Conservation (phyloP, 2,329 filamentous ascomycete species). For the Aspergillus jensenii region DNA sequence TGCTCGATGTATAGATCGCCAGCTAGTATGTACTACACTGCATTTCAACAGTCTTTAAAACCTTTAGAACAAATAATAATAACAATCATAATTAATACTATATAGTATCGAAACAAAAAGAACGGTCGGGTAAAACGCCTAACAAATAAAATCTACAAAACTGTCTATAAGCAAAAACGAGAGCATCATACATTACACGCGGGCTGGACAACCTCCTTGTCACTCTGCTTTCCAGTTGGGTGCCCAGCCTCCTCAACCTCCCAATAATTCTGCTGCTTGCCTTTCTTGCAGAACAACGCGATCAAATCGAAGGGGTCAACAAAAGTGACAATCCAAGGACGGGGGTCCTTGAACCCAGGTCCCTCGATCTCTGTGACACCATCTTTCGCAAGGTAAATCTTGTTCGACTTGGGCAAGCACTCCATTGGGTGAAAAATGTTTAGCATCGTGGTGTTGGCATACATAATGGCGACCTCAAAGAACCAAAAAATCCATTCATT, state of each 20-base stretch:
- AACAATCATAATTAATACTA: neutral
- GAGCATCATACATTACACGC: neutral
- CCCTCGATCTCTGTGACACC: constrained; percentile 53
- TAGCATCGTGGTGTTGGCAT: constrained; percentile 51
- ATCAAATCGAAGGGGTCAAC: constrained; percentile 45
- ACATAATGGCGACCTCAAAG: constrained; percentile 55
- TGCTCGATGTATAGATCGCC: neutral
- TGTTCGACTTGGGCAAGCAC: constrained; percentile 50
- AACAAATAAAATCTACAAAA: neutral
- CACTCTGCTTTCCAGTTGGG: neutral
- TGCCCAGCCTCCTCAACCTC: constrained; percentile 20
- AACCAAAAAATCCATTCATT: constrained; percentile 57
- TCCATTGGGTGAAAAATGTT: constrained; percentile 54
- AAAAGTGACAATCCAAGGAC: constrained; percentile 45
- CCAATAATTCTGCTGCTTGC: constrained; percentile 43
- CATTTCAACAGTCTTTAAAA: neutral
- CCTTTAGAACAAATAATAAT: neutral
- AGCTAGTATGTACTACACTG: neutral
- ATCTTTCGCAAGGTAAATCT: constrained; percentile 52
- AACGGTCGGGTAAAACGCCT: too few species aligned
- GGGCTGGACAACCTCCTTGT: neutral
- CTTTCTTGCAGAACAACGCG: constrained; percentile 35
- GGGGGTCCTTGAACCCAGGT: constrained; percentile 50
- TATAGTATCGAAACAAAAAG: neutral
- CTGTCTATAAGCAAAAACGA: neutral